Base-by-base conservation (phyloP, 2,329 filamentous ascomycete genomes). In the Paecilomyces niveus region DNA sequence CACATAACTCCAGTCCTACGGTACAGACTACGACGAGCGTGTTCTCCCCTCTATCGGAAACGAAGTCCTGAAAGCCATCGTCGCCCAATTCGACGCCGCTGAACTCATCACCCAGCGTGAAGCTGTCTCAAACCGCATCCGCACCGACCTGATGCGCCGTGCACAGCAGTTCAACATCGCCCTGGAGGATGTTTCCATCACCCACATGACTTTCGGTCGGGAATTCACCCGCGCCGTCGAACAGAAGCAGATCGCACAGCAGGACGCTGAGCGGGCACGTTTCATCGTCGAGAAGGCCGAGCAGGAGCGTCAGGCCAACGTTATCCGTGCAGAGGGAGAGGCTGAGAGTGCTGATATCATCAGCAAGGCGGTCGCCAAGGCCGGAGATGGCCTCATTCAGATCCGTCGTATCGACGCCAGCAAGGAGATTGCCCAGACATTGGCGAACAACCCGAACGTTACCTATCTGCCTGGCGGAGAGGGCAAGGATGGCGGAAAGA, bases 241-340 rank as follows among this genome's bases (percentile, higher is more conserved):
- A 81, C 94, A 99, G 85, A 99, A 99, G 87, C 94, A 99, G 83
- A 99, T 99, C 76, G 94, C 94, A 58, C 94, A 99, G 81, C 94
- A 99, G 79, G 94, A 99, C 73, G 94, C 94, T 63, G 94, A 99
- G 83, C 86, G 94, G 65, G 94, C 94, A 54, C 86, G 94, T 65
- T 99, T 99, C 82, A 95, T 99, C 67, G 94, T 99, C 74, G 94
- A 99, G 84, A 91, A 91, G 76, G 94, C 94, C 61, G 94, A 99
- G 84, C 94, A 99, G 82, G 94, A 99, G 81, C 85, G 94, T 70
- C 94, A 99, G 80, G 94, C 94, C 68, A 97, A 94, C 79, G 94
- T 99, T 70, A 99, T 99, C 77, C 86, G 94, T 58, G 94, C 94
- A 56, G 94, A 99, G 84, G 94, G 94, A 74, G 94, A 99, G 79